These are phyloP conservation scores for Salix brachista DNA, from an alignment of 345 rosid species.

Conservation along the genomic window DNA sequence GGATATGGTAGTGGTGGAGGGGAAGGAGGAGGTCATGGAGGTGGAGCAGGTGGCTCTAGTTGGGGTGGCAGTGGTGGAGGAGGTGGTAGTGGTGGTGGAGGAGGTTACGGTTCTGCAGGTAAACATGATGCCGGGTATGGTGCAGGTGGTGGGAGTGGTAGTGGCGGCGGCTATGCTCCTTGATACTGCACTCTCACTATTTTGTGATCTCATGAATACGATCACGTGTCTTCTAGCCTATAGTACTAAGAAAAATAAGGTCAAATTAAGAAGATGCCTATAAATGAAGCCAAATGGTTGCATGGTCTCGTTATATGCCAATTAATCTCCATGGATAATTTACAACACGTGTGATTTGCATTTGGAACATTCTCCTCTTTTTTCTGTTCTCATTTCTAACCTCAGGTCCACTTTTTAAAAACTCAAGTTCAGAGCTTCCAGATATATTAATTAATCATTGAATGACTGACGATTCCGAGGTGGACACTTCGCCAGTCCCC, in stretches of 20 bases:
- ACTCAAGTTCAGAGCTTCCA: too few relatives aligned
- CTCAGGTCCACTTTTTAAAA: too few relatives aligned
- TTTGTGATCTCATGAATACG: neutral
- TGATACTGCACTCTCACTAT: neutral
- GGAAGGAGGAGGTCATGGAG: slow-evolving; percentile 28
- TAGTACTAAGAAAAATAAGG: slow-evolving; percentile 20
- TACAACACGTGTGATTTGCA: too few relatives aligned
- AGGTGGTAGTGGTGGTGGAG: slow-evolving; percentile 27
- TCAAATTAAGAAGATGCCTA: too few relatives aligned
- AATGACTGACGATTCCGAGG: too few relatives aligned
- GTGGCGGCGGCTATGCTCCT: slow-evolving; percentile 34
- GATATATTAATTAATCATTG: too few relatives aligned
- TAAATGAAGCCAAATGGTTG: too few relatives aligned
- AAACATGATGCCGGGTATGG: slow-evolving; percentile 19
- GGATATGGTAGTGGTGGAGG: slow-evolving; percentile 27
- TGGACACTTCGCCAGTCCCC: too few relatives aligned
- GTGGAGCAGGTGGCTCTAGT: slow-evolving; percentile 16
- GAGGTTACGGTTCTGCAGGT: slow-evolving; percentile 11
- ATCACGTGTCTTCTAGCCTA: neutral
- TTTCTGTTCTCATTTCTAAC: too few relatives aligned
- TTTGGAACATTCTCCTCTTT: too few relatives aligned
- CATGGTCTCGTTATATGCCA: too few relatives aligned
- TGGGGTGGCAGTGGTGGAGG: slow-evolving; percentile 14
- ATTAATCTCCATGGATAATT: too few relatives aligned
- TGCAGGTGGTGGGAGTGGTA: slow-evolving; percentile 16